Conservation (phyloP, 139 green algal species). For the Coccomyxa sp. region DNA sequence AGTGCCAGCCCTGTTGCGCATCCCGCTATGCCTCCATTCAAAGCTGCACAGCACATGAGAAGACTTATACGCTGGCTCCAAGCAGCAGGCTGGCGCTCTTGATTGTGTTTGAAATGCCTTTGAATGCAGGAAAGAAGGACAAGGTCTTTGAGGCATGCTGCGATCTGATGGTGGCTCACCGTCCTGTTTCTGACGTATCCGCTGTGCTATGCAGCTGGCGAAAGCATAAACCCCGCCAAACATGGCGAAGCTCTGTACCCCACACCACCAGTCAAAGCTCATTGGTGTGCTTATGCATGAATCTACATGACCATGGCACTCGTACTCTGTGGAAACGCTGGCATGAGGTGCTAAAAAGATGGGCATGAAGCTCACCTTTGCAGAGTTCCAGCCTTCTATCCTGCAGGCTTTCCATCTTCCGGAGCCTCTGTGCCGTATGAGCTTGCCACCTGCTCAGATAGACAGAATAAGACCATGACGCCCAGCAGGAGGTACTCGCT, state of each 20-base stretch:
- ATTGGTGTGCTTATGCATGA: too few species aligned
- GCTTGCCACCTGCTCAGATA: constrained; percentile 23
- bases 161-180: constrained; percentile 17
- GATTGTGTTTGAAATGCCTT: too few species aligned
- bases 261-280: too few species aligned
- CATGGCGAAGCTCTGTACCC: constrained; percentile 36
- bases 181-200: constrained; percentile 54
- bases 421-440: constrained; percentile 18
- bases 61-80: neutral
- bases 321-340: too few species aligned
- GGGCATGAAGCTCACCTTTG: constrained; percentile 20
- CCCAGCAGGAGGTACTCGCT: neutral
- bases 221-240: constrained; percentile 59
- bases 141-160: neutral
- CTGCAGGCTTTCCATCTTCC: constrained; percentile 22
- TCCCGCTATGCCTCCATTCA: constrained; percentile 52
- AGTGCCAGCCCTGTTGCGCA: constrained; percentile 55
- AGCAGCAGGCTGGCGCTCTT: neutral
- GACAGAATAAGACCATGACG: neutral
- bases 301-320: too few species aligned
- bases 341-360: neutral
- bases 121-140: neutral
- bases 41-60: constrained; percentile 16
- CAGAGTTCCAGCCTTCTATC: constrained; percentile 36
- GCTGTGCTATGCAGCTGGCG: constrained; percentile 51